phyloP scores from a whole-genome alignment of 352 stramenopile genomes.

The Globisporangium rhizosaccharum region DNA sequence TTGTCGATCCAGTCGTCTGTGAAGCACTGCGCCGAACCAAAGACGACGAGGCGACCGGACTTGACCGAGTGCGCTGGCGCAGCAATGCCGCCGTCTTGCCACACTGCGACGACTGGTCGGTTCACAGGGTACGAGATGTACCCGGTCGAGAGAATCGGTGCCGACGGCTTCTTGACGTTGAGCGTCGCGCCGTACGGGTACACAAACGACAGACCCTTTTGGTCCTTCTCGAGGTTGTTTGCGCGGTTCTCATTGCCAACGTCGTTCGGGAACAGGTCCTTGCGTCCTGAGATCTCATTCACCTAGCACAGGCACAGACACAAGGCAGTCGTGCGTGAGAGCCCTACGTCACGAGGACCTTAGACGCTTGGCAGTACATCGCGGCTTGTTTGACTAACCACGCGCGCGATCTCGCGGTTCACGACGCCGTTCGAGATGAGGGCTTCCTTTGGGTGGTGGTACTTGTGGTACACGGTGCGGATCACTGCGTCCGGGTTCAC shows the following conservation, averaged over 20 bases:
- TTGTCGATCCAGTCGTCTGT: slow-evolving; percentile 94
- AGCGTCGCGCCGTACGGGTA: slow-evolving; percentile 94
- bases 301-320: slow-evolving; percentile 18
- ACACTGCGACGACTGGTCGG: slow-evolving; percentile 88
- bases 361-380: neutral
- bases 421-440: slow-evolving; percentile 93
- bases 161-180: slow-evolving; percentile 88
- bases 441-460: slow-evolving; percentile 95
- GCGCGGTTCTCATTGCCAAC: slow-evolving; percentile 31
- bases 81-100: slow-evolving; percentile 74
- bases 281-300: slow-evolving; percentile 63
- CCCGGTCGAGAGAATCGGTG: slow-evolving; percentile 85
- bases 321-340: neutral
- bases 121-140: slow-evolving; percentile 96
- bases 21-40: slow-evolving; percentile 92
- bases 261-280: slow-evolving; percentile 39
- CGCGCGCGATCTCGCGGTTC: slow-evolving; percentile 87
- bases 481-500: slow-evolving; percentile 88
- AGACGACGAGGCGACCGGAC: slow-evolving; percentile 76
- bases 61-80: slow-evolving; percentile 46
- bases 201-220: slow-evolving; percentile 90
- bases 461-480: slow-evolving; percentile 95
- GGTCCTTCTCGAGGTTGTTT: slow-evolving; percentile 65
- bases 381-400: slow-evolving; percentile 21
- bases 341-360: neutral